A percentile compares a stretch with the other conserved stretches of the same genome.
Conservation (phyloP, 257 asterid genomes). For the Solanum clarkiae region DNA sequence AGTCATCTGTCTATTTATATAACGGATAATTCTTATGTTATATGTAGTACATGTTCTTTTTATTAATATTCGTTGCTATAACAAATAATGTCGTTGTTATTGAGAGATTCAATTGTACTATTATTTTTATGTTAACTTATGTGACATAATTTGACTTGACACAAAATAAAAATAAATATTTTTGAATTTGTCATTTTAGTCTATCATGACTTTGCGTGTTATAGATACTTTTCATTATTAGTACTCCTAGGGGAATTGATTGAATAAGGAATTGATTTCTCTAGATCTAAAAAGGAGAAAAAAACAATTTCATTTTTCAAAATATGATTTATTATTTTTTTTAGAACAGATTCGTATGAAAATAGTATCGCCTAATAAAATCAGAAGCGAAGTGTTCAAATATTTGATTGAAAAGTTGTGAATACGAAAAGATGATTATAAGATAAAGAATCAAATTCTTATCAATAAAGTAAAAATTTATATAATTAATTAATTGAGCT, state of each 20-base stretch:
- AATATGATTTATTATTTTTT: too few species aligned
- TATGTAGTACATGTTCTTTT: background rate
- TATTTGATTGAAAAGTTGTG: too few species aligned
- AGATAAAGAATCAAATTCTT: rapidly evolving
- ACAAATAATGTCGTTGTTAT: background rate
- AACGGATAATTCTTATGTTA: background rate
- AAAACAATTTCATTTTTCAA: too few species aligned
- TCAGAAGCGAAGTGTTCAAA: background rate
- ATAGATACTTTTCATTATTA: background rate
- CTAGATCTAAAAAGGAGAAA: background rate
- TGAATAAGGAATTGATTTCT: background rate
- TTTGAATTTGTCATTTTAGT: too few species aligned
- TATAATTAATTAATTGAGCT: too few species aligned
- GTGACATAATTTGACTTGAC: background rate
- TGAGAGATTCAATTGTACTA: background rate
- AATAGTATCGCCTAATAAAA: too few species aligned
- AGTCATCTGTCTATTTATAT: rapidly evolving
- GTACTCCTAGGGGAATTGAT: background rate
- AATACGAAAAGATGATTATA: too few species aligned
- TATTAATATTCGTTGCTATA: background rate
- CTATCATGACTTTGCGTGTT: background rate
- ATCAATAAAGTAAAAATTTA: too few species aligned
- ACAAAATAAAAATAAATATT: background rate
- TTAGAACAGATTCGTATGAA: background rate
- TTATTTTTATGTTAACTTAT: background rate